Conservation (phyloP, 306 rosid genomes). For the Boehmeria nivea region DNA sequence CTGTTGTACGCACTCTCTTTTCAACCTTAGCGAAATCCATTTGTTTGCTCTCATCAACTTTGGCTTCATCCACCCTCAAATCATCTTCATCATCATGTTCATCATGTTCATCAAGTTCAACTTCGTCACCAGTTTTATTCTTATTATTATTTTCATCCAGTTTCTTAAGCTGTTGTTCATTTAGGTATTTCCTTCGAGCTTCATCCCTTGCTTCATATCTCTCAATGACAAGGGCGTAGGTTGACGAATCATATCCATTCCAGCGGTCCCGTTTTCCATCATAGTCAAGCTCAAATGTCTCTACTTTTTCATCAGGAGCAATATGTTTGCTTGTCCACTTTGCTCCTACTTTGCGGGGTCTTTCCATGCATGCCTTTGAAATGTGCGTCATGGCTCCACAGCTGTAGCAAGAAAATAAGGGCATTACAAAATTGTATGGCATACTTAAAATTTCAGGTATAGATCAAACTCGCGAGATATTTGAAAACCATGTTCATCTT, state of each 20-base stretch:
- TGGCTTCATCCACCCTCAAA: constrained; percentile 12
- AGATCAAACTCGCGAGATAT: background rate
- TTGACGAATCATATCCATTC: constrained; percentile 58
- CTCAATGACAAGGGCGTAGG: constrained; percentile 43
- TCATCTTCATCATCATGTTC: constrained; percentile 9
- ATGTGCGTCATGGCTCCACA: constrained; percentile 11
- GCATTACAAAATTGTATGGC: too few species aligned
- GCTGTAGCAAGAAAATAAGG: background rate
- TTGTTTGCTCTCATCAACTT: constrained; percentile 54
- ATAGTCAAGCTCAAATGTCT: constrained; percentile 57
- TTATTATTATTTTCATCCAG: constrained; percentile 21
- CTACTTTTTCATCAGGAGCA: constrained; percentile 32
- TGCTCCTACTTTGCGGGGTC: constrained; percentile 9
- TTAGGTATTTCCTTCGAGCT: constrained; percentile 42
- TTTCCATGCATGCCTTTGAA: constrained; percentile 6
- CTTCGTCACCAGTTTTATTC: constrained; percentile 25
- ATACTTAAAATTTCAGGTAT: background rate
- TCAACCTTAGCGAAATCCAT: constrained; percentile 67
- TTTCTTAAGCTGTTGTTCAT: constrained; percentile 44
- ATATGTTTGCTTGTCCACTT: constrained; percentile 11
- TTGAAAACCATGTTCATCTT: background rate
- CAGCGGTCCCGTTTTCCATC: constrained; percentile 42
- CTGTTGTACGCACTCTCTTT: constrained; percentile 27
- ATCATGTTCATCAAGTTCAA: background rate
- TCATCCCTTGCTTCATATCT: constrained; percentile 58